Evolutionary conservation across 2,329 filamentous ascomycete genomes (phyloP).

Genomic region (Aspergillus sclerotialis): DNA sequence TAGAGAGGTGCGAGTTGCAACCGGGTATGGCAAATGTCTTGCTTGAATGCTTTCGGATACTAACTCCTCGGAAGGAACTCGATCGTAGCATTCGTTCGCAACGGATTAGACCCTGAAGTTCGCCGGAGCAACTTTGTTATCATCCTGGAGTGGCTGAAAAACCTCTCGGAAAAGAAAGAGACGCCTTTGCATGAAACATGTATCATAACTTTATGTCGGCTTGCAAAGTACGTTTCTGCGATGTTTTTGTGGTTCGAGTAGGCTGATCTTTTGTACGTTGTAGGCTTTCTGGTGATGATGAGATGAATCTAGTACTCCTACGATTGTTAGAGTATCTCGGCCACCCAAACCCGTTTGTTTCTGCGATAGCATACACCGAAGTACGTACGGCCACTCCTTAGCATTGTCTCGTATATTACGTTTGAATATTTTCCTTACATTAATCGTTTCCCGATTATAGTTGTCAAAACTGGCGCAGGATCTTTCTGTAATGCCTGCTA

Average conservation of each 20-base stretch:
- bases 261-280: too few relatives aligned
- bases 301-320: conserved; percentile 78
- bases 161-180: conserved; percentile 62
- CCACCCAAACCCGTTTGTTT: conserved; percentile 70
- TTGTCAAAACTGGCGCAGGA: conserved; percentile 65
- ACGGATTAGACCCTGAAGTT: conserved; percentile 40
- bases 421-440: not conserved
- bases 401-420: not conserved
- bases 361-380: conserved; percentile 76
- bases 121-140: conserved; percentile 60
- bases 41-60: conserved; percentile 1
- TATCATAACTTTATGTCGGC: conserved; percentile 77
- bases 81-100: conserved; percentile 58
- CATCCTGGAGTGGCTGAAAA: conserved; percentile 63
- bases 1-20: conserved; percentile 75
- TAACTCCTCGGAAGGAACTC: conserved; percentile 45
- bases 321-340: conserved; percentile 82
- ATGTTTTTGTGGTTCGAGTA: conserved; percentile 3
- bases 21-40: conserved; percentile 46
- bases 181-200: conserved; percentile 71
- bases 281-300: conserved; percentile 67
- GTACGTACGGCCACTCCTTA: conserved; percentile 34
- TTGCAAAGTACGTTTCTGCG: conserved; percentile 54
- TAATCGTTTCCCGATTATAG: conserved; percentile 24
- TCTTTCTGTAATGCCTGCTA: conserved; percentile 54